These are phyloP conservation scores for Colletotrichum navitas DNA, from an alignment of 2,329 filamentous ascomycete genomes.

Conservation along the genomic window DNA sequence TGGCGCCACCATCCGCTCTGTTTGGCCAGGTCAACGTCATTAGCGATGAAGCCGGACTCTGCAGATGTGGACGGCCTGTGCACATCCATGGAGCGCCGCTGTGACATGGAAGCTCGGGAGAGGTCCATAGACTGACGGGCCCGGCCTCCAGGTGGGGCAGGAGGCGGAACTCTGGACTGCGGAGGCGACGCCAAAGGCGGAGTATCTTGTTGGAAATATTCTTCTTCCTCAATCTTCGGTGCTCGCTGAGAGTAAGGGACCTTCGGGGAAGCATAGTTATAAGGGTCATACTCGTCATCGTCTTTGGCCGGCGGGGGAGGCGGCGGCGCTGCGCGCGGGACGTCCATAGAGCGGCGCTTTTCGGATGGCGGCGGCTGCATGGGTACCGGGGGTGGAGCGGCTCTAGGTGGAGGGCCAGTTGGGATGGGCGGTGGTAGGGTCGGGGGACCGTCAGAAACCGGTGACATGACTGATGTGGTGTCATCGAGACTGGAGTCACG, in stretches of 20 bases:
- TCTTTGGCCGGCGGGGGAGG: conserved; percentile 69
- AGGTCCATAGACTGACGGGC: conserved; percentile 75
- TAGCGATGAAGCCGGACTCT: conserved; percentile 87
- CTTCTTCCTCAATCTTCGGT: conserved; percentile 60
- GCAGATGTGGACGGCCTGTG: conserved; percentile 78
- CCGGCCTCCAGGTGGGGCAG: conserved; percentile 32
- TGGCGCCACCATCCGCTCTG: conserved; percentile 90
- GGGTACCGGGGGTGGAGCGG: conserved; percentile 74
- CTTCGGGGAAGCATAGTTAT: conserved; percentile 61
- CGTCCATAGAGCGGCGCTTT: conserved; percentile 75
- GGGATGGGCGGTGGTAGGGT: conserved; percentile 69
- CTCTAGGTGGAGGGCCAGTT: conserved; percentile 66
- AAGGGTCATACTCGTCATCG: conserved; percentile 79
- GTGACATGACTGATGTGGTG: conserved; percentile 71
- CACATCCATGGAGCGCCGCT: conserved; percentile 78
- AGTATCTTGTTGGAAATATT: conserved; percentile 56
- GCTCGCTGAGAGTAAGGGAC: conserved; percentile 51
- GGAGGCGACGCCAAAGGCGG: conserved; percentile 58
- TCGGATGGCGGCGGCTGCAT: conserved; percentile 66
- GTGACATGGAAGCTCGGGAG: conserved; percentile 60
- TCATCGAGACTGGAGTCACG: conserved; percentile 83
- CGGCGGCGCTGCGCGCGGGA: conserved; percentile 77
- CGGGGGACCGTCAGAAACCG: conserved; percentile 59
- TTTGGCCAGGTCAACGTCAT: conserved; percentile 83
- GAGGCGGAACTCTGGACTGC: conserved; percentile 41